These are phyloP conservation scores for Paratinospora sagittata DNA, from an alignment of 164 flowering plant genomes.

Conservation along the genomic window DNA sequence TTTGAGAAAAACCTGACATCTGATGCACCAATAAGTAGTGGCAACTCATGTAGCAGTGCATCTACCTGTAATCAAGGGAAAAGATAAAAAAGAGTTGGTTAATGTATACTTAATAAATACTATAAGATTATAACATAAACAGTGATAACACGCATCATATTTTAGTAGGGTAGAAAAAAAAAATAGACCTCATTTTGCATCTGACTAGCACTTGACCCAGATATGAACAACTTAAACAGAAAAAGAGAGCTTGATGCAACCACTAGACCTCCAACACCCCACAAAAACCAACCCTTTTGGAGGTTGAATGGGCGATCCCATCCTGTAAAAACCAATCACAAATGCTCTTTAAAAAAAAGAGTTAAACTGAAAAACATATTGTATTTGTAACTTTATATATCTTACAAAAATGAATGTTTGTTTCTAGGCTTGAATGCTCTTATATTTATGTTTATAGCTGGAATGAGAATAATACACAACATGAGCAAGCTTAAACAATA, in stretches of 20 bases:
- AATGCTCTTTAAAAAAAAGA: not conserved
- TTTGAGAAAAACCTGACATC: conserved; percentile 18
- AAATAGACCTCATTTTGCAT: conserved; percentile 24
- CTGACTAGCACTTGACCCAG: conserved; percentile 15
- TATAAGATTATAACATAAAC: too few species aligned
- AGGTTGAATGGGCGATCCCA: conserved; percentile 26
- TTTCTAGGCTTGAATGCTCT: too few species aligned
- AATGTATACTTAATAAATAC: too few species aligned
- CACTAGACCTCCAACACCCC: conserved; percentile 26
- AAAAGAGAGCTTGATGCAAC: conserved; percentile 22
- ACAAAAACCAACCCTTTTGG: conserved; percentile 26
- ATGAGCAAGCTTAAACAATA: not conserved
- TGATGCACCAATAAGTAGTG: conserved; percentile 26
- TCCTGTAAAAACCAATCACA: conserved; percentile 10
- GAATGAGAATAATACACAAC: not conserved
- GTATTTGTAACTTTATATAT: too few species aligned
- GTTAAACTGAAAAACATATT: not conserved
- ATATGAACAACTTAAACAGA: conserved; percentile 13
- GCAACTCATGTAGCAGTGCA: conserved; percentile 18
- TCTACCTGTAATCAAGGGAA: conserved; percentile 16
- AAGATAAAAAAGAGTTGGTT: not conserved
- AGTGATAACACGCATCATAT: too few species aligned
- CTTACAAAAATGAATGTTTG: too few species aligned
- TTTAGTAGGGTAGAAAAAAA: too few species aligned
- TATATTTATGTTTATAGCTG: too few species aligned